Conservation (phyloP, 1,284 basidiomycete genomes). For the Singerocomus inundabilis region DNA sequence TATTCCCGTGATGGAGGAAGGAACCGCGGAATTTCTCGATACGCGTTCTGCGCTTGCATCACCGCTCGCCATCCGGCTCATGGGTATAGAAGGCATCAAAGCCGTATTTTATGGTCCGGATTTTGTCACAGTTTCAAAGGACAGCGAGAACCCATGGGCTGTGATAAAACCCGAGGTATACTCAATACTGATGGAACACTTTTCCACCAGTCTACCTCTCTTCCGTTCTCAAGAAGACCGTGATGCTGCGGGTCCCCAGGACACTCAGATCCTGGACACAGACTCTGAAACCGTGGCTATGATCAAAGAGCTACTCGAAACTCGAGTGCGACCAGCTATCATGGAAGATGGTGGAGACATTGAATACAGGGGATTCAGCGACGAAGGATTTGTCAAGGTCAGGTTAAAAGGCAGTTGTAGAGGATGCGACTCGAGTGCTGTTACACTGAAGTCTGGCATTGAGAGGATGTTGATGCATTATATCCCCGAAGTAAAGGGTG, state of each 20-base stretch:
- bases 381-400: slow-evolving; percentile 73
- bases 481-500: slow-evolving; percentile 95
- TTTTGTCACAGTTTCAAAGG: slow-evolving; percentile 96
- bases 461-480: slow-evolving; percentile 99
- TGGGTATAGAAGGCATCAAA: slow-evolving; percentile 90
- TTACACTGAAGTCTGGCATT: slow-evolving; percentile 94
- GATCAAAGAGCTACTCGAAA: slow-evolving; percentile 98
- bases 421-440: slow-evolving; percentile 90
- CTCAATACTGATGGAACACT: slow-evolving; percentile 97
- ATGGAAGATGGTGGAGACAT: slow-evolving; percentile 95
- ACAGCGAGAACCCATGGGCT: slow-evolving; percentile 82
- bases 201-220: slow-evolving; percentile 83
- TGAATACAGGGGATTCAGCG: slow-evolving; percentile 75
- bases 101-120: slow-evolving; percentile 96
- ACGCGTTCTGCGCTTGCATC: slow-evolving; percentile 80
- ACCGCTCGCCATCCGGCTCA: slow-evolving; percentile 88
- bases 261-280: slow-evolving; percentile 93
- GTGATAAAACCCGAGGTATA: slow-evolving; percentile 98
- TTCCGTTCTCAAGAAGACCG: slow-evolving; percentile 80
- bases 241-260: slow-evolving; percentile 83
- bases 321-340: slow-evolving; percentile 92
- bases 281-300: slow-evolving; percentile 98
- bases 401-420: slow-evolving; percentile 96
- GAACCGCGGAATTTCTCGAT: slow-evolving; percentile 93
- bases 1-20: slow-evolving; percentile 80